Conservation (phyloP, 1,139 yeast genomes). For the Pichiaceae sp. region DNA sequence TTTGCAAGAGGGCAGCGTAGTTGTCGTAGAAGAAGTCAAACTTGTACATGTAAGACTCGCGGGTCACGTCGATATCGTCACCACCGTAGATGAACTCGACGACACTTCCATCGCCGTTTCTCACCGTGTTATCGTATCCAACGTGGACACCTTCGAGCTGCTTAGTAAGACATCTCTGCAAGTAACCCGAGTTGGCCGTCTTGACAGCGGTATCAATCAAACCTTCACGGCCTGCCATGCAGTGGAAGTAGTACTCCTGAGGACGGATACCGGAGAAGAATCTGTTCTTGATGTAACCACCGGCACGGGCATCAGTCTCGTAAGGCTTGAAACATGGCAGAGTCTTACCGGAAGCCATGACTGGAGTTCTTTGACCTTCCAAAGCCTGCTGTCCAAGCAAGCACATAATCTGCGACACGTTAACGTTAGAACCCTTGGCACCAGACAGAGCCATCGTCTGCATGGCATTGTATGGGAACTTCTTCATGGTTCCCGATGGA, state of each 20-base stretch:
- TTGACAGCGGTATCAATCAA: constrained; percentile 98
- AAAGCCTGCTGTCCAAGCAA: constrained; percentile 97
- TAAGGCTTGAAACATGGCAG: constrained; percentile 93
- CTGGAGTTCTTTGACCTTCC: constrained; percentile 99
- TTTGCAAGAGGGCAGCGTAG: constrained; percentile 75
- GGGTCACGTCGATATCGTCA: constrained; percentile 89
- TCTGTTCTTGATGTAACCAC: constrained; percentile 96
- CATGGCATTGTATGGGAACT: constrained; percentile 94
- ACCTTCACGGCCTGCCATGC: constrained; percentile 99
- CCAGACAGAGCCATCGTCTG: constrained; percentile 99
- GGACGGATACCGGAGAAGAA: constrained; percentile 97
- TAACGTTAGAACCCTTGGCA: constrained; percentile 98
- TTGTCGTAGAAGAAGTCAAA: constrained; percentile 91
- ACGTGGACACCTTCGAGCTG: constrained; percentile 97
- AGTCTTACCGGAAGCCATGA: constrained; percentile 97
- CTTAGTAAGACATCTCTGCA: constrained; percentile 97
- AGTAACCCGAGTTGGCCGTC: constrained; percentile 96
- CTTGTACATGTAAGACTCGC: constrained; percentile 90
- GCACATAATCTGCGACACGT: constrained; percentile 99
- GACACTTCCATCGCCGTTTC: constrained; percentile 93
- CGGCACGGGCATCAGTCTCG: constrained; percentile 96
- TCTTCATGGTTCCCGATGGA: constrained; percentile 92
- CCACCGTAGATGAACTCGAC: constrained; percentile 97
- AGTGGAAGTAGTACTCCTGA: constrained; percentile 99
- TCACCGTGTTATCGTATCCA: constrained; percentile 87